Evolutionary conservation across 208 protist species (phyloP).

Genomic region (Histomonas meleagridis): DNA sequence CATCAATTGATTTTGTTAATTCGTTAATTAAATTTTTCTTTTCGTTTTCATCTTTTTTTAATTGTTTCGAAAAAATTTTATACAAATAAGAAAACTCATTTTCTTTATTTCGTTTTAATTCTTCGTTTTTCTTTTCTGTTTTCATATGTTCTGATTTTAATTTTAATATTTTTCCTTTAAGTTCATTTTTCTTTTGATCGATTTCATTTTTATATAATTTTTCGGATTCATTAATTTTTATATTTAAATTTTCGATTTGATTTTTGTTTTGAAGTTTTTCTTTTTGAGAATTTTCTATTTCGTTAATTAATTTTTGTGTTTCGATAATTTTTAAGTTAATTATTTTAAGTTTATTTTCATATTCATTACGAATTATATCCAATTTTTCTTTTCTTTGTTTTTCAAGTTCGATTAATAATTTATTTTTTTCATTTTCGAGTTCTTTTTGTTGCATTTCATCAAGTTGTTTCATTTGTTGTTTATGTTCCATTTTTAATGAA

Average conservation of each 20-base stretch:
- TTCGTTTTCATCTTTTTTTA: not conserved
- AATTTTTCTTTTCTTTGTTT: constrained; percentile 5
- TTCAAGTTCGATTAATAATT: not conserved
- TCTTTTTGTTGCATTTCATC: not conserved
- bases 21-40: not conserved
- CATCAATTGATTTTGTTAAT: not conserved
- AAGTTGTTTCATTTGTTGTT: not conserved
- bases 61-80: not conserved
- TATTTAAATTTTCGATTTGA: not conserved
- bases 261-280: not conserved
- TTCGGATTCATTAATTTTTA: not conserved
- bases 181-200: not conserved
- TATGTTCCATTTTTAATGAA: not conserved
- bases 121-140: not conserved
- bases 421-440: not conserved
- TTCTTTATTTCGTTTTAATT: not conserved
- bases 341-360: not conserved
- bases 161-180: not conserved
- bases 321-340: not conserved
- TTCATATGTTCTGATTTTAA: not conserved
- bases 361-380: not conserved
- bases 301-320: too few species aligned
- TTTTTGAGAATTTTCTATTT: too few species aligned
- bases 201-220: not conserved
- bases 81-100: not conserved